Percentiles rank a stretch among this genome's conserved stretches.
Conservation (phyloP, 1,284 basidiomycete genomes). For the Rhodotorula sp. region DNA sequence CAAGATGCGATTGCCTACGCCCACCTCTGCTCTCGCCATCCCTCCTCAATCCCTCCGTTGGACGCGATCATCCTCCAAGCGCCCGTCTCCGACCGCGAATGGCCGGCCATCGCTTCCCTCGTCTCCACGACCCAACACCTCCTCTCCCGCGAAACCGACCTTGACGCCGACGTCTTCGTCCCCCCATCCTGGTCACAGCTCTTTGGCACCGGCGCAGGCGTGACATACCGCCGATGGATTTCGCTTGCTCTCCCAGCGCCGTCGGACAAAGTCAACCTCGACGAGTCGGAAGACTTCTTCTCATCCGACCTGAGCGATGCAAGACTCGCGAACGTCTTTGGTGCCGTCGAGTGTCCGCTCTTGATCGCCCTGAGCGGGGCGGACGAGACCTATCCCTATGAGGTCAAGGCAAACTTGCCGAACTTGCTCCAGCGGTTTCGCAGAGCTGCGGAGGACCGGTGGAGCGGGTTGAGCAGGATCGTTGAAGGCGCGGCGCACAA, state of each 20-base stretch:
- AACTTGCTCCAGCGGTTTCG: constrained; percentile 1
- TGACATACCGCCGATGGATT: neutral
- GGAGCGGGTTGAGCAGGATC: neutral
- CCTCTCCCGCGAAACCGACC: neutral
- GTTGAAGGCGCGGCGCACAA: constrained; percentile 1
- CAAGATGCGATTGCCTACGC: constrained; percentile 20
- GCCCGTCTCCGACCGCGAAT: constrained; percentile 14
- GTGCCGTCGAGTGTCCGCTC: neutral
- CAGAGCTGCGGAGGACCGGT: neutral
- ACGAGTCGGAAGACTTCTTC: constrained; percentile 10
- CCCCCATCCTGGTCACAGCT: neutral
- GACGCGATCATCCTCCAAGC: constrained; percentile 11
- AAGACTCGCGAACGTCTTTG: constrained; percentile 4
- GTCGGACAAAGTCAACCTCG: constrained; percentile 1
- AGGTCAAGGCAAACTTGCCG: constrained; percentile 1
- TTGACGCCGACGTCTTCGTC: neutral
- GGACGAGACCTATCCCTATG: neutral
- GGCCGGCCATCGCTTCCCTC: neutral
- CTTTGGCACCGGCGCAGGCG: neutral
- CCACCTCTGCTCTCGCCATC: neutral
- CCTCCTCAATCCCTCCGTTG: neutral
- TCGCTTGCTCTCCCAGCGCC: neutral
- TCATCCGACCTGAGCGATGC: constrained; percentile 4
- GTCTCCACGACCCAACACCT: neutral
- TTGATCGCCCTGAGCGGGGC: neutral